phyloP scores from a whole-genome alignment of 345 rosid species.

The Gossypium anomalum region DNA sequence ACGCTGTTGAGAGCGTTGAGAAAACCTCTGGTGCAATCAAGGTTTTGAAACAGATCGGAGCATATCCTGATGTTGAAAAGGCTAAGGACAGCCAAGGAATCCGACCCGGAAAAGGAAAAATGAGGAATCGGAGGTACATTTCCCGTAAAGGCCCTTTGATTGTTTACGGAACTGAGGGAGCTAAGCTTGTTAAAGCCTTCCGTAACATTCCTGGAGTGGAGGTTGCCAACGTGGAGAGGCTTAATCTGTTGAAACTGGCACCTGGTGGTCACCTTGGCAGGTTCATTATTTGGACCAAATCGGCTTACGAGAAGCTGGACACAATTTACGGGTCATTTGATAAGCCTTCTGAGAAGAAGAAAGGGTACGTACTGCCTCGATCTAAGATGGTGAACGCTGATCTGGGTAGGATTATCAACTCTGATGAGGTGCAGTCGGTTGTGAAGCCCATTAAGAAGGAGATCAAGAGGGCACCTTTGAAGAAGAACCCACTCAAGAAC shows the following conservation, averaged over 20 bases:
- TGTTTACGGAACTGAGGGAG: slow-evolving; percentile 74
- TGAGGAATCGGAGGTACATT: slow-evolving; percentile 83
- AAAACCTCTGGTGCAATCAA: slow-evolving; percentile 82
- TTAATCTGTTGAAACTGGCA: slow-evolving; percentile 76
- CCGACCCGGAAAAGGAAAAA: slow-evolving; percentile 87
- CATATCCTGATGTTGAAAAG: slow-evolving; percentile 77
- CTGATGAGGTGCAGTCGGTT: slow-evolving; percentile 92
- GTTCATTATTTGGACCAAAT: slow-evolving; percentile 89
- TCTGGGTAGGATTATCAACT: slow-evolving; percentile 82
- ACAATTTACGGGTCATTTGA: slow-evolving; percentile 83
- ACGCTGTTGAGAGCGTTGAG: slow-evolving; percentile 65
- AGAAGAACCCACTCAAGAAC: slow-evolving; percentile 96
- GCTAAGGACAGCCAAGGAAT: slow-evolving; percentile 84
- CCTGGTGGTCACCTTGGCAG: slow-evolving; percentile 98
- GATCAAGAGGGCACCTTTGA: slow-evolving; percentile 65
- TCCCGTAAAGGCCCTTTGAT: slow-evolving; percentile 86
- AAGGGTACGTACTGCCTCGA: slow-evolving; percentile 80
- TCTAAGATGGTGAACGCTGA: slow-evolving; percentile 97
- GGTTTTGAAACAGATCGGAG: slow-evolving; percentile 81
- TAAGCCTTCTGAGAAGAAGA: slow-evolving; percentile 80
- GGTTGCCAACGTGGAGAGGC: slow-evolving; percentile 76
- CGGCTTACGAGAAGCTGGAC: slow-evolving; percentile 93
- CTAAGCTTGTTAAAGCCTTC: slow-evolving; percentile 86
- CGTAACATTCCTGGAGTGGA: slow-evolving; percentile 94
- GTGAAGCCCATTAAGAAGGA: slow-evolving; percentile 76